These are phyloP conservation scores for Rhinocladiella mackenziei DNA, from an alignment of 2,329 filamentous ascomycete genomes.

Conservation along the genomic window DNA sequence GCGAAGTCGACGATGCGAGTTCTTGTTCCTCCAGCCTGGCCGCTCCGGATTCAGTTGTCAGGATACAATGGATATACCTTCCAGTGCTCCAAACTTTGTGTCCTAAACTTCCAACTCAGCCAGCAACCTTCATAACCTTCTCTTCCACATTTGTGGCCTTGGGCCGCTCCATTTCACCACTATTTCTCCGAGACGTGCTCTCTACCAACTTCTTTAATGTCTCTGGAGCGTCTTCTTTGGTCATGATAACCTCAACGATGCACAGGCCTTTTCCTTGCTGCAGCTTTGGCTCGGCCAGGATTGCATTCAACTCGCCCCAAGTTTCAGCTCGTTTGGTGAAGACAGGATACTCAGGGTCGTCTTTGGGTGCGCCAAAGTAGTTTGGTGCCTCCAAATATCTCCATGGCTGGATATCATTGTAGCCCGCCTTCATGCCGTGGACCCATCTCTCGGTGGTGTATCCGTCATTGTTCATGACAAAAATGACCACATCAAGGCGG, in stretches of 20 bases:
- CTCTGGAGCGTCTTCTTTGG: constrained; percentile 37
- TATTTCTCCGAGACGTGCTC: constrained; percentile 22
- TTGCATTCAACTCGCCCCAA: constrained; percentile 26
- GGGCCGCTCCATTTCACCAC: constrained; percentile 20
- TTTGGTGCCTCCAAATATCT: constrained; percentile 47
- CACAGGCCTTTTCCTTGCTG: constrained; percentile 38
- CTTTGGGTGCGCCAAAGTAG: constrained; percentile 26
- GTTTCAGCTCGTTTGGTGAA: constrained; percentile 22
- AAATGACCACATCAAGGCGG: constrained; percentile 46
- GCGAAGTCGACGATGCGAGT: too few relatives aligned
- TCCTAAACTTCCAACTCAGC: constrained; percentile 12
- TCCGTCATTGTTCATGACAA: constrained; percentile 58
- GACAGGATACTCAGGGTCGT: constrained; percentile 28
- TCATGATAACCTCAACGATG: constrained; percentile 44
- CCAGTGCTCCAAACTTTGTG: too few relatives aligned
- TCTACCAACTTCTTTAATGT: constrained; percentile 33
- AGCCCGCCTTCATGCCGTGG: constrained; percentile 50
- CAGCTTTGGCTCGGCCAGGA: constrained; percentile 33
- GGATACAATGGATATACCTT: too few relatives aligned
- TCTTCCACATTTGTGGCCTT: constrained; percentile 13
- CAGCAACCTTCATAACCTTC: constrained; percentile 22
- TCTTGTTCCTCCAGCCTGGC: too few relatives aligned
- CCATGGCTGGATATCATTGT: constrained; percentile 56
- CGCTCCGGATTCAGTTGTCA: too few relatives aligned
- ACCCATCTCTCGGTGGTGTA: constrained; percentile 59